Base-by-base conservation (phyloP, 306 rosid genomes). In the Vigna reflexopilosa region DNA sequence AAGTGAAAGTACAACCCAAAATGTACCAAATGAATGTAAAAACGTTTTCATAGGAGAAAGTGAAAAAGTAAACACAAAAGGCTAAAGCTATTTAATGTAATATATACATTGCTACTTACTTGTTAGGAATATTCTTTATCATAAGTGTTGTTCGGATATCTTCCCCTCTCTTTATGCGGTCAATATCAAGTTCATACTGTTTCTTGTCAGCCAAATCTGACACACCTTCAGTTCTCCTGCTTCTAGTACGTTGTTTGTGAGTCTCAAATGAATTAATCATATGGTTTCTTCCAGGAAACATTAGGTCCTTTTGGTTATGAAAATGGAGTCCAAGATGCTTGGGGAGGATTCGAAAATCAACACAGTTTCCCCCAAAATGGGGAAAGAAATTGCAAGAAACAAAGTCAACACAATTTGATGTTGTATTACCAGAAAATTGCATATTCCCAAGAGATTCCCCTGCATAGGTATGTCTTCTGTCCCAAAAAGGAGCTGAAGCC, bases 111-210 rank as follows among this genome's bases (percentile, higher is more conserved):
- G 49, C 38, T 50, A 74, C 89, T 50, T 85, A 90, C 96, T 90
- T 90, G 87, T 90, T 90, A 44, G 96, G 96, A 82, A 90, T 90
- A 81, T 90, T 90, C 89, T 90, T 90, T 58, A 90, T 85, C 96
- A 90, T 90, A 77, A 90, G 83, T 9, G 96, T 90, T 49, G 96
- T 88, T 67, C 96, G 86, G 69, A 73, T 73, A 84, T 90, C 93
- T 36, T 87, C 91, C 30, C 88, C 93, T 9, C 15, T 81, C 32
- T 61, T 64, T 54, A 90, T 88, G 76, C 85, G 83, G 52, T 87
- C 90, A 64, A 89, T 47, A 62, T 90, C 87, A 66, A 90, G 96
- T 54, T 88, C 93, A 70, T 71, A 90, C 17, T 83, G 96, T 82
- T 81, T 90, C 86, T 69, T 82, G 81, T 90, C 92, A 42, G 78